Evolutionary conservation across 2,329 filamentous ascomycete genomes (phyloP).

Genomic region (Bipolaris zeicola): DNA sequence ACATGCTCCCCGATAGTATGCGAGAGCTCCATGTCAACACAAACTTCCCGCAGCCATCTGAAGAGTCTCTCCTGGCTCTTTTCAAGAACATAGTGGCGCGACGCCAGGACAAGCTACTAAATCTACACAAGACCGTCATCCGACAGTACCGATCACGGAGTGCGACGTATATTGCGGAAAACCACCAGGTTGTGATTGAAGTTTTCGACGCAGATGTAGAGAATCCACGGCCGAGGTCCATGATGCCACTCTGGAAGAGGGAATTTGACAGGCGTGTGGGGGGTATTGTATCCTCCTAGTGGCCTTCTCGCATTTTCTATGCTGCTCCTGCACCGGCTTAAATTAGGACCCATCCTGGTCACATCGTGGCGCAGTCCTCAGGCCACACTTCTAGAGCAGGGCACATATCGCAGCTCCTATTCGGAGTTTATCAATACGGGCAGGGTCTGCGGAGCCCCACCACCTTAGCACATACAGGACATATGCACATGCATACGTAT

Average conservation of each 20-base stretch:
- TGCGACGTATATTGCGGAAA: constrained; percentile 22
- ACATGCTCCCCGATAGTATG: constrained; percentile 41
- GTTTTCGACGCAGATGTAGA: constrained; percentile 24
- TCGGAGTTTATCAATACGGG: neutral
- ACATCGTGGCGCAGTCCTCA: neutral
- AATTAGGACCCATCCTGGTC: neutral
- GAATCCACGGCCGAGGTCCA: constrained; percentile 23
- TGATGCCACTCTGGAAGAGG: constrained; percentile 45
- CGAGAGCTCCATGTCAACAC: constrained; percentile 41
- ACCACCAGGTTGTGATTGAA: constrained; percentile 27
- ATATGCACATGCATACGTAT: neutral
- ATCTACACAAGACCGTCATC: constrained; percentile 28
- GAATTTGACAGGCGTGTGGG: constrained; percentile 32
- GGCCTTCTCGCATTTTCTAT: neutral
- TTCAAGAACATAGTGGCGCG: constrained; percentile 40
- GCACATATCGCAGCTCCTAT: neutral
- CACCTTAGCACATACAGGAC: too few relatives aligned
- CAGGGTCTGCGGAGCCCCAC: neutral
- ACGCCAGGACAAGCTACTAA: constrained; percentile 23
- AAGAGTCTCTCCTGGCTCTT: constrained; percentile 27
- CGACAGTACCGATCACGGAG: constrained; percentile 32
- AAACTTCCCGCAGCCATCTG: constrained; percentile 30
- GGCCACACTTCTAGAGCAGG: neutral
- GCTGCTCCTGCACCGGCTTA: too few relatives aligned
- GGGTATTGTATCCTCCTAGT: constrained; percentile 24